phyloP scores from a whole-genome alignment of 768 basidiomycete genomes.

The Daedaleopsis sinensis region DNA sequence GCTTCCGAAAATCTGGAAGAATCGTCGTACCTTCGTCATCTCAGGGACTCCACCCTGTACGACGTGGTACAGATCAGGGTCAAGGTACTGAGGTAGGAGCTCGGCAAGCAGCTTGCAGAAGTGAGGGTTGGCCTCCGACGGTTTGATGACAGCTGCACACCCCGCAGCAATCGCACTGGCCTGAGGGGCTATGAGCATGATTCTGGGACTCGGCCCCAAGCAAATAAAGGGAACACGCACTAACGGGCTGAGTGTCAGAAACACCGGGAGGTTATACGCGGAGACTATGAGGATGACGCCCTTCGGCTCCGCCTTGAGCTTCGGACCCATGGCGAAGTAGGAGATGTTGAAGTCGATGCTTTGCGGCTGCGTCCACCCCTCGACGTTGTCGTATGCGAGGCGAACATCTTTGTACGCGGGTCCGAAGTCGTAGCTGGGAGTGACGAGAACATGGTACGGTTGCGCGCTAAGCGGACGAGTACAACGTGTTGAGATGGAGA shows the following conservation, averaged over 20 bases:
- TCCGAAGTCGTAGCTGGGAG: slow-evolving; percentile 61
- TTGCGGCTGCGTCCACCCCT: slow-evolving; percentile 74
- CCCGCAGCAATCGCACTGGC: slow-evolving; percentile 79
- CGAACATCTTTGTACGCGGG: slow-evolving; percentile 54
- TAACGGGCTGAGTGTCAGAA: slow-evolving; percentile 57
- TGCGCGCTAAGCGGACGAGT: not conserved
- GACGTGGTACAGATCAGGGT: slow-evolving; percentile 62
- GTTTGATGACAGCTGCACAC: slow-evolving; percentile 71
- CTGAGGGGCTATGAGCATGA: slow-evolving; percentile 11
- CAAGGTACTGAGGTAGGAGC: slow-evolving; percentile 76
- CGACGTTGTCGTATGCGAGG: slow-evolving; percentile 61
- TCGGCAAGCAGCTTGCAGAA: slow-evolving; percentile 62
- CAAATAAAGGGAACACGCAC: slow-evolving; percentile 36
- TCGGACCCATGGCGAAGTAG: slow-evolving; percentile 62
- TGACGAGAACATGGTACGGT: not conserved
- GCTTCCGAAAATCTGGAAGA: not conserved
- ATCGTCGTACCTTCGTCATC: slow-evolving; percentile 50
- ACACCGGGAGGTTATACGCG: slow-evolving; percentile 79
- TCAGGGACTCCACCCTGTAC: slow-evolving; percentile 71
- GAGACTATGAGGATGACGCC: slow-evolving; percentile 70
- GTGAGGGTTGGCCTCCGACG: slow-evolving; percentile 69
- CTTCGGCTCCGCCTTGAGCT: slow-evolving; percentile 75
- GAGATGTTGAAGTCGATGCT: slow-evolving; percentile 56
- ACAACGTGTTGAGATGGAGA: not conserved
- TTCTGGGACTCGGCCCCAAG: not conserved